Base-by-base conservation (phyloP, 2,329 filamentous ascomycete species). In the Penicillium palitans region DNA sequence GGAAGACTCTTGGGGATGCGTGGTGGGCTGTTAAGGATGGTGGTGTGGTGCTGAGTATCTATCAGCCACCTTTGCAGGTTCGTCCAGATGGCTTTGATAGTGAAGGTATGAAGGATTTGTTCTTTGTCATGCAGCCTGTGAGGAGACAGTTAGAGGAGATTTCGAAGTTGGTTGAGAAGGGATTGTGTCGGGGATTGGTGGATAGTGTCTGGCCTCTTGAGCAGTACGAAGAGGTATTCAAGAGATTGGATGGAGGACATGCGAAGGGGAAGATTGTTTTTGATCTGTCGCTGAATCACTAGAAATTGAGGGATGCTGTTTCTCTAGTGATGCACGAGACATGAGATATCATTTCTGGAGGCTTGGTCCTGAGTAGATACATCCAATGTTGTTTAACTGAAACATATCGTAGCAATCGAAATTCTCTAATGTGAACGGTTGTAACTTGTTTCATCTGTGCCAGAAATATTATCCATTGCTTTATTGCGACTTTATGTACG, bases 191-290 rank as follows among this genome's bases (percentile, higher is more conserved):
- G 37, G 63, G 70, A 4, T 59, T 75, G 21, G 68, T 80, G 41
- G 78, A 81, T 61, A 78, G 75, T 61, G 73, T 78, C 12, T 80
- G 68, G 67, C 64, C 68, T 12, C 64, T 80, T 37, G 74, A 78
- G 52, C 66, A 77, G 27, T 79, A 69, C 52, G 61, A 74, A 55
- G 67, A 72, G 50, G 78, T 75, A 2, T 78, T 79, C 61, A 67
- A 72, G 44, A 73, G 73, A 21, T 46, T 78, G 35, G 72, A 74
- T 42, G 66, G 68, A 33, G 76, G 78, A 1, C 74, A 78, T 64
- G 70, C 75, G 1, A 75, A 68, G 50, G 79, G 78, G 2, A 81
- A 81, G 66, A 73, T 80, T 21, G 70, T 80, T 1, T 58, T 78
- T 37, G 72, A 72, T 58, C 58, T 73, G 44, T 42, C 25, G 12